Percentiles rank a stretch among this genome's conserved stretches.
phyloP scores from a whole-genome alignment of 2,329 filamentous ascomycete genomes.

The Albophoma yamanashiensis region DNA sequence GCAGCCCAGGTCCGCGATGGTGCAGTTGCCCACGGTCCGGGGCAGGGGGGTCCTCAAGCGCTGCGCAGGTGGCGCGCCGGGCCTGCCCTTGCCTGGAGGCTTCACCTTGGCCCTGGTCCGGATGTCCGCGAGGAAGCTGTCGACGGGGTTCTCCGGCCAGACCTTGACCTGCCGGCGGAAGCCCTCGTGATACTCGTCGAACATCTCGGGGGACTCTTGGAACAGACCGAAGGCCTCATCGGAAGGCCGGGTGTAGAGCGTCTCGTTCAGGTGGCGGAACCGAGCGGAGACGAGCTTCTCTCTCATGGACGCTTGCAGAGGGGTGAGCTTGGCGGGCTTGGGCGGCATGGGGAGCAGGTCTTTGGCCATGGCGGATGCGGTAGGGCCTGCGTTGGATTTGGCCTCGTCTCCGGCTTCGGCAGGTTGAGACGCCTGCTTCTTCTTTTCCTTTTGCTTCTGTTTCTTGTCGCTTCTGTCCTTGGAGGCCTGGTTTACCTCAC shows the following conservation, averaged over 20 bases:
- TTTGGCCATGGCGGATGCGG: conserved; percentile 12
- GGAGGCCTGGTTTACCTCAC: conserved; percentile 13
- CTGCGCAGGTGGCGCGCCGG: conserved; percentile 15
- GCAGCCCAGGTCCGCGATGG: conserved; percentile 85
- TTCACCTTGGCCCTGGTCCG: conserved; percentile 51
- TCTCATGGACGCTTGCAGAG: conserved; percentile 87
- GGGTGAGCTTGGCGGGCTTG: conserved; percentile 59
- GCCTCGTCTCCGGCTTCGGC: conserved; percentile 7
- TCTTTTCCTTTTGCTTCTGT: conserved; percentile 14
- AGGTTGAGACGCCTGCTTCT: conserved; percentile 6
- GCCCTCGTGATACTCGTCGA: conserved; percentile 89
- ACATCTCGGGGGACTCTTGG: conserved; percentile 78
- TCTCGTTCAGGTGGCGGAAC: conserved; percentile 95
- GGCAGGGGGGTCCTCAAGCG: conserved; percentile 45
- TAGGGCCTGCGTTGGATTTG: conserved; percentile 6
- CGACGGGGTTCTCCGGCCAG: conserved; percentile 95
- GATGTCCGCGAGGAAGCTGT: conserved; percentile 69
- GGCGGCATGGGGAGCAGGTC: conserved; percentile 26
- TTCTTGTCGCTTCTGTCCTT: conserved; percentile 28
- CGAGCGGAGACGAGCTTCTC: conserved; percentile 90
- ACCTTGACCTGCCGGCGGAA: conserved; percentile 92
- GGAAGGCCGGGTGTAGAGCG: conserved; percentile 87
- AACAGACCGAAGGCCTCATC: conserved; percentile 76
- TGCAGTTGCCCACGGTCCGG: conserved; percentile 60
- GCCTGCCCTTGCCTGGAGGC: conserved; percentile 16